Conservation (phyloP, 164 flowering plant species). For the Sedum album region DNA sequence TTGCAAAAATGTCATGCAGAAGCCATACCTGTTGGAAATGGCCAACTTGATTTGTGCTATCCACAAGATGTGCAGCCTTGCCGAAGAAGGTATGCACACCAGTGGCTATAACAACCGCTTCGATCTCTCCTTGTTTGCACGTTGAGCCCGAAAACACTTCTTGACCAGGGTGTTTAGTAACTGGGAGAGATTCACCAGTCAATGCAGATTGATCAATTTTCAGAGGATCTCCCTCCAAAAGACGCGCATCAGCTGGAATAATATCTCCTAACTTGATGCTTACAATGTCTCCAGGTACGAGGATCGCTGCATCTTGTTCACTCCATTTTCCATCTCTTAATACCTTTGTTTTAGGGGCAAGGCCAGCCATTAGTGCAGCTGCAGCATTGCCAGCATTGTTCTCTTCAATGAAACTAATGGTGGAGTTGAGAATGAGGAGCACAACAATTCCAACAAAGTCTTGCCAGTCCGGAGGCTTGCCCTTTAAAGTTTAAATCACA, state of each 20-base stretch:
- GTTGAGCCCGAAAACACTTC: conserved; percentile 83
- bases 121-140: conserved; percentile 94
- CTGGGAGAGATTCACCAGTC: conserved; percentile 80
- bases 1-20: too few relatives aligned
- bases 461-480: conserved; percentile 76
- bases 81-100: conserved; percentile 92
- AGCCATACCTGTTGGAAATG: conserved; percentile 72
- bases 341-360: conserved; percentile 90
- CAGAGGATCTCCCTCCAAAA: conserved; percentile 79
- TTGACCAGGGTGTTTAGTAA: conserved; percentile 56
- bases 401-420: conserved; percentile 82
- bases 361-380: conserved; percentile 84
- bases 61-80: conserved; percentile 89
- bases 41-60: conserved; percentile 78
- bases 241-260: conserved; percentile 85
- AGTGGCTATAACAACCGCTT: conserved; percentile 82
- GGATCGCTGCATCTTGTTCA: conserved; percentile 69
- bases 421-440: conserved; percentile 76
- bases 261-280: conserved; percentile 85
- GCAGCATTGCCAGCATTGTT: conserved; percentile 93
- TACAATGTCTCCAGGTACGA: conserved; percentile 78
- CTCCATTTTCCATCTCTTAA: conserved; percentile 69
- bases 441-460: conserved; percentile 67
- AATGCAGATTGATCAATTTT: conserved; percentile 87
- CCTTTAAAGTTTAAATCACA: conserved; percentile 24